These are phyloP conservation scores for Oryza nivara DNA, from an alignment of 176 grass and related monocot species.

Conservation along the genomic window DNA sequence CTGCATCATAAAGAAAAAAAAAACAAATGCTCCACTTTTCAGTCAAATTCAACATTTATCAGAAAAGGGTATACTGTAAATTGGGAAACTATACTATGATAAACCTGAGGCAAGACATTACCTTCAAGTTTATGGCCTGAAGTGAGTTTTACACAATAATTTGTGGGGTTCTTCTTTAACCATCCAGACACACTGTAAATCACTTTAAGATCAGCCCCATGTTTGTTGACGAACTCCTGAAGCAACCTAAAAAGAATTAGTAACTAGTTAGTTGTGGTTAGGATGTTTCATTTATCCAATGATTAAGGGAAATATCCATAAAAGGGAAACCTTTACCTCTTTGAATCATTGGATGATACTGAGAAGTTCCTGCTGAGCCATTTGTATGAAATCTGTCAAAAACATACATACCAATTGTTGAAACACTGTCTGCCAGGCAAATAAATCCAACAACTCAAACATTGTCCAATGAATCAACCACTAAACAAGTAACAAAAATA, in stretches of 20 bases:
- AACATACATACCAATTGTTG: background rate
- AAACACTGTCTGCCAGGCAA: background rate
- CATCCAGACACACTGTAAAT: slow-evolving; percentile 93
- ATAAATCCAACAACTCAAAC: background rate
- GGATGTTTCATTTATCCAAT: slow-evolving; percentile 11
- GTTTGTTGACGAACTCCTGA: slow-evolving; percentile 70
- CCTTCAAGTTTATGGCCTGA: slow-evolving; percentile 80
- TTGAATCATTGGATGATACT: slow-evolving; percentile 88
- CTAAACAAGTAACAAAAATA: background rate
- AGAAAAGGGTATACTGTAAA: background rate
- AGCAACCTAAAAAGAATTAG: slow-evolving; percentile 58
- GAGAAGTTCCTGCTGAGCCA: slow-evolving; percentile 96
- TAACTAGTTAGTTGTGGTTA: background rate
- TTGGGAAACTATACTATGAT: slow-evolving; percentile 1
- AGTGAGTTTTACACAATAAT: slow-evolving; percentile 90
- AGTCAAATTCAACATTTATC: background rate
- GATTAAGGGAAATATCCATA: background rate
- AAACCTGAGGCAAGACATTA: slow-evolving; percentile 30
- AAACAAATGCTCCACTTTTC: slow-evolving; percentile 1
- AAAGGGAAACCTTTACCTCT: slow-evolving; percentile 55
- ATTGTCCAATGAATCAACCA: background rate
- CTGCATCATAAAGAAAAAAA: slow-evolving; percentile 48
- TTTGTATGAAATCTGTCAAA: slow-evolving; percentile 94
- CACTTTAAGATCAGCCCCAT: slow-evolving; percentile 65
- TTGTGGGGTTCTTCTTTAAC: slow-evolving; percentile 64